These are phyloP conservation scores for Lathyrus oleraceus DNA, from an alignment of 306 rosid genomes.

Conservation along the genomic window DNA sequence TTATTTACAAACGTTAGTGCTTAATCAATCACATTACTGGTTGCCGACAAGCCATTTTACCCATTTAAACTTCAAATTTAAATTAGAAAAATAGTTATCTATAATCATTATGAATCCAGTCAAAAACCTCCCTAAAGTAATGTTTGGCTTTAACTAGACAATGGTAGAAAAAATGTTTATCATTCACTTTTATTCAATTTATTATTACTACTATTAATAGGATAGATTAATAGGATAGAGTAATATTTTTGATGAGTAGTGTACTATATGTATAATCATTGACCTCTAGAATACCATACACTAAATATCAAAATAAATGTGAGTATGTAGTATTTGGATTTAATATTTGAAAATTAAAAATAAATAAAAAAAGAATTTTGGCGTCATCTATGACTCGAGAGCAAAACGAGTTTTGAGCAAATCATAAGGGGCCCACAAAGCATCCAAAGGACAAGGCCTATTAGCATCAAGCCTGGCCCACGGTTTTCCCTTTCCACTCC, in stretches of 20 bases:
- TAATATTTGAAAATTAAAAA: background rate
- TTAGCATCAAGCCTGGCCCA: slow-evolving; percentile 81
- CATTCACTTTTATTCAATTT: background rate
- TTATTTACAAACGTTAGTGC: slow-evolving; percentile 17
- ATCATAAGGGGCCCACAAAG: slow-evolving; percentile 91
- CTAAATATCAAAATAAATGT: background rate
- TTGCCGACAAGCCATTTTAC: background rate
- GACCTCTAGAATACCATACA: background rate
- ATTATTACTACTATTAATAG: background rate
- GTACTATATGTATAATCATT: background rate
- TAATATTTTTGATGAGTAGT: too few species aligned
- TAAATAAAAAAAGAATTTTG: background rate
- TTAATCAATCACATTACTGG: background rate
- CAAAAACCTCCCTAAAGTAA: slow-evolving; percentile 34
- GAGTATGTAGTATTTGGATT: background rate
- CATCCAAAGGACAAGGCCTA: slow-evolving; percentile 83
- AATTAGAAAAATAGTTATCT: background rate
- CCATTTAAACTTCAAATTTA: slow-evolving; percentile 13
- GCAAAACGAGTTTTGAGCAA: slow-evolving; percentile 53
- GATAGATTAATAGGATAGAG: too few species aligned
- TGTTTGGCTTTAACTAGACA: slow-evolving; percentile 39
- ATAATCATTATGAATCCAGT: slow-evolving; percentile 12
- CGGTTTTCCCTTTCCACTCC: slow-evolving; percentile 98
- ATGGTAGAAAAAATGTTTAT: background rate
- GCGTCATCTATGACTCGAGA: slow-evolving; percentile 46